Conservation (phyloP, 331 rosid genomes). For the Malus hybrid region DNA sequence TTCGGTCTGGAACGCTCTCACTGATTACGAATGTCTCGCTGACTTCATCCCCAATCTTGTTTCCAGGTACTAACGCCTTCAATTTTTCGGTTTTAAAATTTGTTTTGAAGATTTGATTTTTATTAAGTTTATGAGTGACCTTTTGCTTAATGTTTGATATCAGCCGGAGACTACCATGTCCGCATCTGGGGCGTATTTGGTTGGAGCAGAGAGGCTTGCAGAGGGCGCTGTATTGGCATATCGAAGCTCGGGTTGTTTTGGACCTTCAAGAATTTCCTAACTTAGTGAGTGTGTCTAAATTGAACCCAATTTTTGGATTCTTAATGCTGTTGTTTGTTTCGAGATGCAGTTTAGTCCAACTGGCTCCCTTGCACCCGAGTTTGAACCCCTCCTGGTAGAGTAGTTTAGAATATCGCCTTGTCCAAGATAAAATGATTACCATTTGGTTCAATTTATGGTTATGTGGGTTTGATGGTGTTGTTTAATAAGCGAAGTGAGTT, state of each 20-base stretch:
- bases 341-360: too few relatives aligned
- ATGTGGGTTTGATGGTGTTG: too few relatives aligned
- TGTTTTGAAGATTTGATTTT: background rate
- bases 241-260: conserved; percentile 98
- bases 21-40: conserved; percentile 85
- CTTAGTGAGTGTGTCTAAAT: conserved; percentile 43
- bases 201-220: conserved; percentile 92
- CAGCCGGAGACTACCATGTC: conserved; percentile 83
- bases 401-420: background rate
- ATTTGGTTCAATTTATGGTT: too few relatives aligned
- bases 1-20: conserved; percentile 79
- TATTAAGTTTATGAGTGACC: background rate
- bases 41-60: conserved; percentile 94
- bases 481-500: background rate
- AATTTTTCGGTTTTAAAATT: background rate
- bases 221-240: conserved; percentile 95
- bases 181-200: conserved; percentile 86
- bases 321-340: background rate
- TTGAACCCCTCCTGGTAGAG: too few relatives aligned
- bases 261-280: conserved; percentile 71
- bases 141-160: background rate
- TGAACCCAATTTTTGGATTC: background rate
- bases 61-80: conserved; percentile 45
- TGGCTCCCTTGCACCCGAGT: too few relatives aligned
- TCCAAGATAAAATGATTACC: background rate